These are phyloP conservation scores for Kwoniella shandongensis DNA, from an alignment of 768 basidiomycete species.

Conservation along the genomic window DNA sequence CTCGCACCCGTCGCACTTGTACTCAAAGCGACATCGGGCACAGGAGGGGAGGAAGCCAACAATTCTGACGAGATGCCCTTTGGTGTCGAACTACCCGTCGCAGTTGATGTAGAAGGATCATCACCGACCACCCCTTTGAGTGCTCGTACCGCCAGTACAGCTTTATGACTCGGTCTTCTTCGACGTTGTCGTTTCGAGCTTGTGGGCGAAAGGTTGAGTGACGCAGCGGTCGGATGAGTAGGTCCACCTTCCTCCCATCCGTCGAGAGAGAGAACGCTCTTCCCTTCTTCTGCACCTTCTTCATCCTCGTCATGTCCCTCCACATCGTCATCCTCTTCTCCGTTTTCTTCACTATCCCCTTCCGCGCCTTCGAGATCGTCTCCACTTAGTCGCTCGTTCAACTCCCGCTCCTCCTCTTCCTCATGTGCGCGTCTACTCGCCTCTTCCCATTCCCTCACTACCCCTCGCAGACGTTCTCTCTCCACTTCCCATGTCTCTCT, in stretches of 20 bases:
- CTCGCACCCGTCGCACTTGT: neutral
- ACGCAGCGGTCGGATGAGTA: neutral
- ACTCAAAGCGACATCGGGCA: neutral
- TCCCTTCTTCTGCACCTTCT: conserved; percentile 16
- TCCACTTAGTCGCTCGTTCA: conserved; percentile 46
- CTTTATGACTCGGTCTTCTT: conserved; percentile 35
- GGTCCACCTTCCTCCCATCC: conserved; percentile 20
- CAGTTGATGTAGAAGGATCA: neutral
- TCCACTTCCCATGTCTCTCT: conserved; percentile 81
- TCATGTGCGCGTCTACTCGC: conserved; percentile 52
- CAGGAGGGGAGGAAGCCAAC: neutral
- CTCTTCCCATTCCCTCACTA: conserved; percentile 79
- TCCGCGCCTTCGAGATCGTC: conserved; percentile 41
- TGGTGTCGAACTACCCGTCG: conserved; percentile 27
- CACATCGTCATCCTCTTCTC: conserved; percentile 12
- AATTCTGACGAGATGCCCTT: conserved; percentile 6
- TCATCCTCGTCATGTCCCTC: conserved; percentile 26
- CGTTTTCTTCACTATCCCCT: conserved; percentile 29
- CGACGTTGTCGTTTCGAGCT: conserved; percentile 19
- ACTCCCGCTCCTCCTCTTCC: conserved; percentile 50
- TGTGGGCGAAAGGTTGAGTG: conserved; percentile 2
- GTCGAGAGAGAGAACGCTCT: conserved; percentile 14
- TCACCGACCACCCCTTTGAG: conserved; percentile 36
- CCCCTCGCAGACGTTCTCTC: conserved; percentile 68
- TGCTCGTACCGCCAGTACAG: conserved; percentile 43